phyloP scores from a whole-genome alignment of 2,329 filamentous ascomycete species.

The Aspergillus spinulosporus region DNA sequence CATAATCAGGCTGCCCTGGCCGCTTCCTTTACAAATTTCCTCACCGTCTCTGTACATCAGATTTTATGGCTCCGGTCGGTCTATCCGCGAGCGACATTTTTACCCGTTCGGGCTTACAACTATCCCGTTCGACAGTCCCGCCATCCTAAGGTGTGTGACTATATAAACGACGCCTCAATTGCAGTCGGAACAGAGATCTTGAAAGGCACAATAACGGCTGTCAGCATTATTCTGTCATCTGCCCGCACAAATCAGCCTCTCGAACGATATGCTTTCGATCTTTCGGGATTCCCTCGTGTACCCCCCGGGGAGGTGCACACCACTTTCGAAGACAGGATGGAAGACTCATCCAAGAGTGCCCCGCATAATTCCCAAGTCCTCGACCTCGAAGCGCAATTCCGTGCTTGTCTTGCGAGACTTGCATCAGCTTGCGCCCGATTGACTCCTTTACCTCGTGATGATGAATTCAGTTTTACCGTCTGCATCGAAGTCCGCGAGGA shows the following conservation, averaged over 20 bases:
- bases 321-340: constrained; percentile 48
- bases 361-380: constrained; percentile 34
- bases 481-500: constrained; percentile 51
- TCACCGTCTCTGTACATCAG: constrained; percentile 80
- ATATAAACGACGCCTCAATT: constrained; percentile 77
- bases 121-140: constrained; percentile 81
- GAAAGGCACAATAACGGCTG: constrained; percentile 55
- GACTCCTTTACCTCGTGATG: constrained; percentile 46
- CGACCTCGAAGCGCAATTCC: constrained; percentile 52
- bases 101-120: constrained; percentile 78
- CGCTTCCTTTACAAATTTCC: constrained; percentile 72
- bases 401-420: constrained; percentile 47
- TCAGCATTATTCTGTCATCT: constrained; percentile 59
- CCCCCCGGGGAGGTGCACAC: constrained; percentile 50
- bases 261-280: constrained; percentile 62
- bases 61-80: constrained; percentile 79
- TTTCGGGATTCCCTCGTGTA: constrained; percentile 57
- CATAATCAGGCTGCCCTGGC: constrained; percentile 62
- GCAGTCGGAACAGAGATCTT: constrained; percentile 71
- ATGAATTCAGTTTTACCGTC: constrained; percentile 52
- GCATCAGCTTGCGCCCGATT: constrained; percentile 46
- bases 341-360: constrained; percentile 35
- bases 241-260: constrained; percentile 53
- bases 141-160: constrained; percentile 80
- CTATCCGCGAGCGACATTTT: constrained; percentile 76